phyloP scores from a whole-genome alignment of 208 protist genomes.

The Trypanosoma platydactyli region DNA sequence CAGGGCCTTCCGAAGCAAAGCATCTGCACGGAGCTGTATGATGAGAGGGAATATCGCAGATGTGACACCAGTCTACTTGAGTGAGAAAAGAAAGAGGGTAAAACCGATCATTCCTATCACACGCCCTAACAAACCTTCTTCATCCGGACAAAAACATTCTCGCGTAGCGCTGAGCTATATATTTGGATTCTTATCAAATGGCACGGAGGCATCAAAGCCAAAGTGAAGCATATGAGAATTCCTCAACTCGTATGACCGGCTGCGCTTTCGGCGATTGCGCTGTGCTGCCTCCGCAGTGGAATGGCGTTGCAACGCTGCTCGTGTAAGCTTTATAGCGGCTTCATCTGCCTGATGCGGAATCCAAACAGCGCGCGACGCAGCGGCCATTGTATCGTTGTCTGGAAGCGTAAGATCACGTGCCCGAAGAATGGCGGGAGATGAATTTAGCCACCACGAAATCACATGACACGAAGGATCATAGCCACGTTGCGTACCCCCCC shows the following conservation, averaged over 20 bases:
- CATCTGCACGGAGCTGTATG: too few species aligned
- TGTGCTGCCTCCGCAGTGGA: slow-evolving; percentile 2
- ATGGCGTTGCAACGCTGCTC: slow-evolving; percentile 13
- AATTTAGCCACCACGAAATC: slow-evolving; percentile 75
- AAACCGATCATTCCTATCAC: too few species aligned
- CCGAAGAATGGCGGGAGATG: slow-evolving; percentile 44
- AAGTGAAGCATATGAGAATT: slow-evolving; percentile 87
- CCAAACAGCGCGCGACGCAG: slow-evolving; percentile 40
- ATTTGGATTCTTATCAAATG: slow-evolving; percentile 27
- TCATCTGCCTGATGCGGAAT: slow-evolving; percentile 26
- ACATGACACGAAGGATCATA: slow-evolving; percentile 6
- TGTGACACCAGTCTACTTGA: too few species aligned
- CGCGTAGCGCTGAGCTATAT: not conserved
- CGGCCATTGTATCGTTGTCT: slow-evolving; percentile 38
- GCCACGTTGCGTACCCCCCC: slow-evolving; percentile 1
- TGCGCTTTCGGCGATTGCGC: slow-evolving; percentile 23
- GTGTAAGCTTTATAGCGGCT: slow-evolving; percentile 11
- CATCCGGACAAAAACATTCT: not conserved
- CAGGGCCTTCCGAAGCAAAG: too few species aligned
- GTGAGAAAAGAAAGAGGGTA: too few species aligned
- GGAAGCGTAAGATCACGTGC: slow-evolving; percentile 63
- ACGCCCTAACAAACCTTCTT: not conserved
- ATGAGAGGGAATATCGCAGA: too few species aligned
- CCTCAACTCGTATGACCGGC: slow-evolving; percentile 33
- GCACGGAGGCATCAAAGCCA: slow-evolving; percentile 75